Base-by-base conservation (phyloP, 208 protist genomes). In the Wallacemonas sp. region DNA sequence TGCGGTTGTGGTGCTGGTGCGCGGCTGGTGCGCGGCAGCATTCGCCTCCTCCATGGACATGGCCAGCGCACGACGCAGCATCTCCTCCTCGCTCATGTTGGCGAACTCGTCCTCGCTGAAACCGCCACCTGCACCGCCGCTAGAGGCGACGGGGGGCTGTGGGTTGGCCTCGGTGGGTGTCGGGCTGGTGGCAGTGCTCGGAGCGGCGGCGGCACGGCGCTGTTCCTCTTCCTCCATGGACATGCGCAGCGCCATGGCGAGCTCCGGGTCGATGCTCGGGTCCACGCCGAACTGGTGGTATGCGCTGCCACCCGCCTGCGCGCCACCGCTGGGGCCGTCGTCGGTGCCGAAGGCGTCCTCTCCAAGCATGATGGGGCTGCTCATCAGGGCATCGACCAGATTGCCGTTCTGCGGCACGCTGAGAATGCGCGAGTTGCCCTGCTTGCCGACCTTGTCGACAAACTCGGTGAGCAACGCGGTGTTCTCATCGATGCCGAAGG, bases 401-500 rank as follows among this genome's bases (percentile, higher is more conserved):
- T 95, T 94, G 46, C 87, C 80, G 23, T 78, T 81, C 22, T 75
- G 73, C 5, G 81, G 72, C 7, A 98, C 79, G 33, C 75, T 81
- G 7, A 98, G 74, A 42, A 98, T 82, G 61, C 92, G 88, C 28
- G 89, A 97, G 65, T 87, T 93, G 45, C 76, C 84, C 50, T 93
- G 72, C 62, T 87, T 89, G 62, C 84, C 97, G 22, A 98, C 89
- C 65, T 87, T 90, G 20, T 82, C 81, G 18, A 99, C 82, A 76
- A 99, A 98, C 3, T 54, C 64, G 33, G 95, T 71, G 18, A 99
- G 88, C 59, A 98, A 92, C 28, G 84, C 74, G 36, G 82, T 70
- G 71, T 99, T 99, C 32, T 77, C 73, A 26, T 97, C 84, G 20
- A 92, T 82, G 55, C 98, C 98, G 82, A 99, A 99, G 55, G 83